phyloP scores from a whole-genome alignment of 139 green algal species.

The Volvox africanus region DNA sequence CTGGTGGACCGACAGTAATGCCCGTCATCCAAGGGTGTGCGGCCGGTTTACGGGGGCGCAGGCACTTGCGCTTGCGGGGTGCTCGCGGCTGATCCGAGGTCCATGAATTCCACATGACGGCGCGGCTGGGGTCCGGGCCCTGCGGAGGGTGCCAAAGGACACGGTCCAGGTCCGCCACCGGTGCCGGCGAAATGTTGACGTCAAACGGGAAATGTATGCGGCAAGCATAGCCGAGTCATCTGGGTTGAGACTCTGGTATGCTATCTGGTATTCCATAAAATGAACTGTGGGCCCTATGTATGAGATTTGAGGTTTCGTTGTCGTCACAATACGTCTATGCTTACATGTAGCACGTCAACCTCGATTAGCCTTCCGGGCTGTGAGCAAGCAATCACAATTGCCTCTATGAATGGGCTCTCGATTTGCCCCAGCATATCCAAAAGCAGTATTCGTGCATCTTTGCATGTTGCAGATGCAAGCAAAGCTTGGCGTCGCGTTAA shows the following conservation, averaged over 20 bases:
- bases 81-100: background rate
- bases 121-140: background rate
- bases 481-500: conserved; percentile 22
- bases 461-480: background rate
- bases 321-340: background rate
- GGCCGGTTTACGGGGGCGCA: background rate
- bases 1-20: background rate
- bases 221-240: too few species aligned
- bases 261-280: background rate
- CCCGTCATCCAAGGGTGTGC: conserved; percentile 6
- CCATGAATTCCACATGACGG: conserved; percentile 14
- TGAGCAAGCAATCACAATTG: conserved; percentile 1
- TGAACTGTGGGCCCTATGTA: background rate
- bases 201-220: too few species aligned
- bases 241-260: background rate
- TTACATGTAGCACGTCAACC: conserved; percentile 10
- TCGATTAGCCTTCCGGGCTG: conserved; percentile 9
- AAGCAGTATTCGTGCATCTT: background rate
- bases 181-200: too few species aligned
- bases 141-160: background rate
- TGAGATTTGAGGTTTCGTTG: too few species aligned
- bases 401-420: background rate
- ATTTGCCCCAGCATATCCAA: conserved; percentile 10
- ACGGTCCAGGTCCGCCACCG: background rate
- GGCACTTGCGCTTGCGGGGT: background rate